These are phyloP conservation scores for Verticillium klebahnii DNA, from an alignment of 2,329 filamentous ascomycete species.

Conservation along the genomic window DNA sequence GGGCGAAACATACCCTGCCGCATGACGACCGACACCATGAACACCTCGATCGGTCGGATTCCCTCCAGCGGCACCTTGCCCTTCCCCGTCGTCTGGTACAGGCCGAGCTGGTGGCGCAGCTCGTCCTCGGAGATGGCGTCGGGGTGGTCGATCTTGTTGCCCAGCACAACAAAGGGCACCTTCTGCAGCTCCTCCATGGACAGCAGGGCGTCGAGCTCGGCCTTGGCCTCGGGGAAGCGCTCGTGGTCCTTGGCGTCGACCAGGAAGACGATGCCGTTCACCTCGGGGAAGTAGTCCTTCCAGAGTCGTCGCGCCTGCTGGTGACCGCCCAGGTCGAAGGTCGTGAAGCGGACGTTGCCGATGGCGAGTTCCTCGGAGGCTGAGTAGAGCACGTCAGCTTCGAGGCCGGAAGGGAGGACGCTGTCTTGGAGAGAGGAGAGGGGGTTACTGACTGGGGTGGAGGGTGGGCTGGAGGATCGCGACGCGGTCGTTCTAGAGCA, in stretches of 20 bases:
- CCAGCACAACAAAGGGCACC: slow-evolving; percentile 92
- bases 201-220: slow-evolving; percentile 90
- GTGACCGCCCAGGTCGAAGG: slow-evolving; percentile 89
- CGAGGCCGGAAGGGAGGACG: slow-evolving; percentile 16
- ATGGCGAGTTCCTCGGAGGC: slow-evolving; percentile 90
- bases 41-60: slow-evolving; percentile 92
- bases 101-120: slow-evolving; percentile 81
- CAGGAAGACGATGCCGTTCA: slow-evolving; percentile 94
- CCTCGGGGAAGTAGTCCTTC: slow-evolving; percentile 97
- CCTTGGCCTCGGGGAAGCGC: slow-evolving; percentile 90
- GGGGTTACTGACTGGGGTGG: slow-evolving; percentile 69
- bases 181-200: slow-evolving; percentile 96
- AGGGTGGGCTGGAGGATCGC: slow-evolving; percentile 87
- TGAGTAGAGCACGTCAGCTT: slow-evolving; percentile 25
- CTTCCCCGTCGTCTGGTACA: slow-evolving; percentile 97
- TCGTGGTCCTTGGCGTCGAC: slow-evolving; percentile 97
- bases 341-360: slow-evolving; percentile 91
- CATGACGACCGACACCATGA: slow-evolving; percentile 99
- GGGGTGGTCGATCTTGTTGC: slow-evolving; percentile 99
- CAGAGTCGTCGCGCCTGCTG: slow-evolving; percentile 92
- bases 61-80: slow-evolving; percentile 90
- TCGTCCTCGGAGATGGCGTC: slow-evolving; percentile 95
- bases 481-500: slow-evolving; percentile 76
- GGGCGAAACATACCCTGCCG: slow-evolving; percentile 65
- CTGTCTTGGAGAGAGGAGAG: neutral